phyloP scores from a whole-genome alignment of 176 grass and related monocot genomes.

The Carex scoparia region DNA sequence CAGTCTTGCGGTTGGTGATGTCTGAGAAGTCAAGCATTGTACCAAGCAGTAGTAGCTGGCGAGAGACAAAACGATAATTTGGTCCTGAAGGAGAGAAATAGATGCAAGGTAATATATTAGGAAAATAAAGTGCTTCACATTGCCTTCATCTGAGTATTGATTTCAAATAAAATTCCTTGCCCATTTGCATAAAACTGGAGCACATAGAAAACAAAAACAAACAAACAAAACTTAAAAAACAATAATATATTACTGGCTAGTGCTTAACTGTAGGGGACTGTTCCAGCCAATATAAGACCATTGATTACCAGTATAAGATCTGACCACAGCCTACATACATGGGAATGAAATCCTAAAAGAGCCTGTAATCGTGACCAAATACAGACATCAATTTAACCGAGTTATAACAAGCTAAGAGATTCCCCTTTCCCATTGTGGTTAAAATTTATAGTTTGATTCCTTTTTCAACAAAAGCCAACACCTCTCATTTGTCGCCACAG shows the following conservation, averaged over 20 bases:
- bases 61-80: slow-evolving; percentile 69
- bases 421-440: neutral
- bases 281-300: neutral
- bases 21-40: slow-evolving; percentile 93
- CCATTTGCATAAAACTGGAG: neutral
- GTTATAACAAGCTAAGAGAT: neutral
- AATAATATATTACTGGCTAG: neutral
- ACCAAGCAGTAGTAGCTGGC: slow-evolving; percentile 80
- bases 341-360: neutral
- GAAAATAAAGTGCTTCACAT: slow-evolving; percentile 7
- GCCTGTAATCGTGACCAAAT: neutral
- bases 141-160: neutral
- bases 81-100: slow-evolving; percentile 45
- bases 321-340: neutral
- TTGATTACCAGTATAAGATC: neutral
- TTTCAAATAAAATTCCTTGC: neutral
- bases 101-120: neutral
- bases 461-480: slow-evolving; percentile 15
- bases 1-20: slow-evolving; percentile 64
- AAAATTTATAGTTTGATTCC: neutral
- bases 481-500: neutral
- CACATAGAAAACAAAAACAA: neutral
- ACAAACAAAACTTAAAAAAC: neutral
- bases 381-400: neutral
- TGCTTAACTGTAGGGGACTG: neutral